Percentiles rank a stretch among this genome's conserved stretches.
Conservation (phyloP, 2,329 filamentous ascomycete genomes). For the Ceratocystis destructans region DNA sequence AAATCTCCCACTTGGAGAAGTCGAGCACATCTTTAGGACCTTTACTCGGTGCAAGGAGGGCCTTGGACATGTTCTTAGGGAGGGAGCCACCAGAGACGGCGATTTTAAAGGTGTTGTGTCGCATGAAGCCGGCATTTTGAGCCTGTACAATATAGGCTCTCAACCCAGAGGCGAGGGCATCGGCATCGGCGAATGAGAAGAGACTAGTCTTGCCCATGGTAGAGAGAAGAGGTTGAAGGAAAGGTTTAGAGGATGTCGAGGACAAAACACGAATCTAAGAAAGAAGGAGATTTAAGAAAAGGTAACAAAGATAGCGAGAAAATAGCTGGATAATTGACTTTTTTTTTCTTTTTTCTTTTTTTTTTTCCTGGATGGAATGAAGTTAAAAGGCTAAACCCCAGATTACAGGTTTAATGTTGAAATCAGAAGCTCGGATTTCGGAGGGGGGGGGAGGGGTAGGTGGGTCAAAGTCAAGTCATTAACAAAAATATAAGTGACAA, state of each 20-base stretch:
- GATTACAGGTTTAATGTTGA: neutral
- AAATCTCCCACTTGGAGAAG: slow-evolving; percentile 90
- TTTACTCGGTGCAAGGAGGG: slow-evolving; percentile 49
- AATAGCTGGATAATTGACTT: neutral
- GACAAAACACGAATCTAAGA: neutral
- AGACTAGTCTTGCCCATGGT: slow-evolving; percentile 53
- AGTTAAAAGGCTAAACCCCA: neutral
- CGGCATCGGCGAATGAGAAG: slow-evolving; percentile 61
- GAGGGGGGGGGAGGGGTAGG: neutral
- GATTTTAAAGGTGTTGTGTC: slow-evolving; percentile 78
- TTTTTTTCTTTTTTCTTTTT: neutral
- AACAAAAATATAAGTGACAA: neutral
- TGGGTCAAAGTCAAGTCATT: neutral
- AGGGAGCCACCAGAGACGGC: slow-evolving; percentile 89
- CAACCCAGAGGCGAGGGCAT: slow-evolving; percentile 60
- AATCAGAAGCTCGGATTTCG: slow-evolving; percentile 1
- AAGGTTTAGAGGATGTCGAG: neutral
- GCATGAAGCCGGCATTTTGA: slow-evolving; percentile 64
- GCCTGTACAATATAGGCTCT: slow-evolving; percentile 69
- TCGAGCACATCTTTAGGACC: slow-evolving; percentile 49
- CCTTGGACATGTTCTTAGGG: slow-evolving; percentile 73
- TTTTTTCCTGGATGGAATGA: neutral
- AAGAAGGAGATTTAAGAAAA: slow-evolving; percentile 10
- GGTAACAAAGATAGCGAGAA: neutral
- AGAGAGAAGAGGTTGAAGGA: slow-evolving; percentile 12